phyloP scores from a whole-genome alignment of 257 asterid species.

The Plectranthus barbatus region DNA sequence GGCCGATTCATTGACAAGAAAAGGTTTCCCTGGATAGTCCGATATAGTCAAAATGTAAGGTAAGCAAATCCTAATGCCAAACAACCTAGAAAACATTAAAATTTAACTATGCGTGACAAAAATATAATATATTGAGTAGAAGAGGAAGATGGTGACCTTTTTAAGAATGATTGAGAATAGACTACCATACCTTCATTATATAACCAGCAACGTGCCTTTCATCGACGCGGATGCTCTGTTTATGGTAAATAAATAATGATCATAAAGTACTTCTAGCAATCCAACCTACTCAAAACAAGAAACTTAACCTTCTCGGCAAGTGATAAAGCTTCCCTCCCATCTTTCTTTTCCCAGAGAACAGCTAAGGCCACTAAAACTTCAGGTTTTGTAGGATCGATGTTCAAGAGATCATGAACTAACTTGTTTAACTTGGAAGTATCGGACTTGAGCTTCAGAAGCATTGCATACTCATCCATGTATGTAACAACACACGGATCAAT shows the following conservation, averaged over 20 bases:
- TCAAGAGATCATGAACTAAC: slow-evolving; percentile 77
- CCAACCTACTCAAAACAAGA: slow-evolving; percentile 11
- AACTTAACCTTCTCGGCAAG: slow-evolving; percentile 74
- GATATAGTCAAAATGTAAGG: slow-evolving; percentile 6
- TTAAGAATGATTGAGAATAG: neutral
- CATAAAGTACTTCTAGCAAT: slow-evolving; percentile 7
- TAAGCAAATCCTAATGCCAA: neutral
- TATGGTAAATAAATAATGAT: slow-evolving; percentile 17
- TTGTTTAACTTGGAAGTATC: slow-evolving; percentile 71
- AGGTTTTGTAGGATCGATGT: slow-evolving; percentile 78
- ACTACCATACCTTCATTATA: slow-evolving; percentile 71
- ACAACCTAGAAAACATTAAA: neutral
- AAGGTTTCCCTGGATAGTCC: slow-evolving; percentile 82
- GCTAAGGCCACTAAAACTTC: slow-evolving; percentile 93
- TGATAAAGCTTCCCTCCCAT: slow-evolving; percentile 78
- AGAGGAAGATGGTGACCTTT: neutral
- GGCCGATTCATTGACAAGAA: slow-evolving; percentile 79
- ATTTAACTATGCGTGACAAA: neutral
- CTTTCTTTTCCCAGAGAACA: slow-evolving; percentile 91
- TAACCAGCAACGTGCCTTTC: slow-evolving; percentile 91
- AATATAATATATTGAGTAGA: neutral
- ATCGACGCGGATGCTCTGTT: slow-evolving; percentile 83
- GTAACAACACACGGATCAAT: slow-evolving; percentile 77
- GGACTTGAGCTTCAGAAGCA: slow-evolving; percentile 83
- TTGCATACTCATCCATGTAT: slow-evolving; percentile 98